A percentile compares a stretch with the other conserved stretches of the same genome.
These are phyloP conservation scores for Debaryomyces maramus DNA, from an alignment of 805 yeast species.

Conservation along the genomic window DNA sequence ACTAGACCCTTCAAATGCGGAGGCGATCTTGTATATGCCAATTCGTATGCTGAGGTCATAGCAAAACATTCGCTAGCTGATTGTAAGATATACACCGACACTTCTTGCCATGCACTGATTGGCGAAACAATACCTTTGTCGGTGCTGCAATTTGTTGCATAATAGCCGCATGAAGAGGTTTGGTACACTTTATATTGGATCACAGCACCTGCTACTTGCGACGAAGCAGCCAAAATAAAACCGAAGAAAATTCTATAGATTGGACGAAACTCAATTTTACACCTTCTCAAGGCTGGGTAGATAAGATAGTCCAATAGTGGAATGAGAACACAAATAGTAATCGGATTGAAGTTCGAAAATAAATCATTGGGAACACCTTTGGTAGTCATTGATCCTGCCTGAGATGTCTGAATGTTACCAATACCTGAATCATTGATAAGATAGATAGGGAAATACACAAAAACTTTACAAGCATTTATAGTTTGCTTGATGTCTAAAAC, in stretches of 20 bases:
- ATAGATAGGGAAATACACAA: conserved; percentile 41
- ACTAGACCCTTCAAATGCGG: conserved; percentile 52
- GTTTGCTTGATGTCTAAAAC: conserved; percentile 48
- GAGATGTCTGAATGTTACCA: conserved; percentile 48
- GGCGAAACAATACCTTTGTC: conserved; percentile 20
- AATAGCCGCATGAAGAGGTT: conserved; percentile 53
- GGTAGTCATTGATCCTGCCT: conserved; percentile 54
- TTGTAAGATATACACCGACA: conserved; percentile 34
- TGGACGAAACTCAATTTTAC: conserved; percentile 42
- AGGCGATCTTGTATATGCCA: conserved; percentile 55
- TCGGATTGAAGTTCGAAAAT: conserved; percentile 54
- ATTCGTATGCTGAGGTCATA: conserved; percentile 50
- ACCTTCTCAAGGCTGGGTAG: conserved; percentile 49
- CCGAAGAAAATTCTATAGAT: conserved; percentile 49
- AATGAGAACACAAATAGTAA: conserved; percentile 52
- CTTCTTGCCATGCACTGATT: conserved; percentile 31
- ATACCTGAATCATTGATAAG: conserved; percentile 46
- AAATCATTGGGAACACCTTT: conserved; percentile 58
- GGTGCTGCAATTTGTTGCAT: conserved; percentile 42
- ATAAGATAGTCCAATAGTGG: conserved; percentile 50
- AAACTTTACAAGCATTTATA: conserved; percentile 44
- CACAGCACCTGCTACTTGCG: conserved; percentile 53
- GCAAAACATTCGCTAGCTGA: conserved; percentile 58
- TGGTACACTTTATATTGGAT: conserved; percentile 49
- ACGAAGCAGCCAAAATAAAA: conserved; percentile 45